Conservation (phyloP, 2,329 filamentous ascomycete genomes). For the Verticillium dahliae region DNA sequence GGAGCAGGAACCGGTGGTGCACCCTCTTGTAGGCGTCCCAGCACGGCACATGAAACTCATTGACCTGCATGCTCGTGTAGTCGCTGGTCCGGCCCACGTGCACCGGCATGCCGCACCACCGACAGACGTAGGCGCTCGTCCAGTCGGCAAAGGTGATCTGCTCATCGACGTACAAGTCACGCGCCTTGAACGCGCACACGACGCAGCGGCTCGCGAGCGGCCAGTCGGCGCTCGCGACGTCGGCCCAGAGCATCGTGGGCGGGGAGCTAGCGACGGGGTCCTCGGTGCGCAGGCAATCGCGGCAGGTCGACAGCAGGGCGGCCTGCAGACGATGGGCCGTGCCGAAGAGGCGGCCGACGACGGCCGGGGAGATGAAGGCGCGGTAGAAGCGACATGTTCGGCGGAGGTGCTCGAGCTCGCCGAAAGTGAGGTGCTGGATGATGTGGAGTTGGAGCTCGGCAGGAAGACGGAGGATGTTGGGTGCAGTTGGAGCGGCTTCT, state of each 20-base stretch:
- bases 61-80: conserved; percentile 2
- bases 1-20: conserved; percentile 24
- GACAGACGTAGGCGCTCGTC: conserved; percentile 29
- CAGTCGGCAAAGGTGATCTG: conserved; percentile 28
- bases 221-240: conserved; percentile 14
- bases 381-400: conserved; percentile 31
- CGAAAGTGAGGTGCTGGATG: conserved; percentile 31
- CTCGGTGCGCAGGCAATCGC: conserved; percentile 26
- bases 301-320: conserved; percentile 30
- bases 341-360: conserved; percentile 29
- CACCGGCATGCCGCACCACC: conserved; percentile 37
- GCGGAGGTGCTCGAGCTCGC: conserved; percentile 35
- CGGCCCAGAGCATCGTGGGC: background rate
- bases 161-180: conserved; percentile 28
- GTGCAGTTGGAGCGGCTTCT: background rate
- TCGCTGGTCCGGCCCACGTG: background rate
- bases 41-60: conserved; percentile 33
- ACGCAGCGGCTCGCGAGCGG: conserved; percentile 33
- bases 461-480: conserved; percentile 27
- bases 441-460: conserved; percentile 34
- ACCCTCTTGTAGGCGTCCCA: conserved; percentile 29
- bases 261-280: background rate
- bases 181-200: conserved; percentile 24
- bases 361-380: conserved; percentile 22
- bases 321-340: conserved; percentile 18